Conservation (phyloP, 2,329 filamentous ascomycete species). For the Curvularia verruculosa region DNA sequence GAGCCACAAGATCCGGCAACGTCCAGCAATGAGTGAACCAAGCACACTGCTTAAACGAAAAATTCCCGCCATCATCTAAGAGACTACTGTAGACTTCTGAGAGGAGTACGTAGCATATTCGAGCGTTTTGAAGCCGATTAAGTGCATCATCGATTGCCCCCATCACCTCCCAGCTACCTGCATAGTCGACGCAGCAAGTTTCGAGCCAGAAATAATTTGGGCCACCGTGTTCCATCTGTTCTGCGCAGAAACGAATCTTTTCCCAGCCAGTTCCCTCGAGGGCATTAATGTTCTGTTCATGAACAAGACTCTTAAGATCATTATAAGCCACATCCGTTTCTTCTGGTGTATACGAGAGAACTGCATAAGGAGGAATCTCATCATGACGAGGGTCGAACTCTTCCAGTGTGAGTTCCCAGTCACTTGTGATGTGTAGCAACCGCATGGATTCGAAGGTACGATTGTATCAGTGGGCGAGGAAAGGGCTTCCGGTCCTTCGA, state of each 20-base stretch:
- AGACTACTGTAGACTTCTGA: too few species aligned
- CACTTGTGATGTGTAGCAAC: neutral
- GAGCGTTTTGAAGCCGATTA: too few species aligned
- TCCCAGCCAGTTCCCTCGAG: neutral
- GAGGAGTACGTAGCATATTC: too few species aligned
- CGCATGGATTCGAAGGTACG: neutral
- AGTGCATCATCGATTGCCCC: slow-evolving; percentile 8
- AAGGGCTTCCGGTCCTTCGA: neutral
- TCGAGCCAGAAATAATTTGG: neutral
- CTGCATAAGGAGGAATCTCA: neutral
- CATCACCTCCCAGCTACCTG: neutral
- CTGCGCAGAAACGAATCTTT: neutral
- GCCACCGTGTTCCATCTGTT: neutral
- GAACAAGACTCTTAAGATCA: neutral
- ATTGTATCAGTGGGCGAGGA: neutral
- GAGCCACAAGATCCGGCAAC: slow-evolving; percentile 25
- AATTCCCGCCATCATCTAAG: too few species aligned
- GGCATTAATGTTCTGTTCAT: neutral
- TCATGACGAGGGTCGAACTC: neutral
- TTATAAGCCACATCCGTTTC: neutral
- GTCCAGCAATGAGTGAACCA: slow-evolving; percentile 30
- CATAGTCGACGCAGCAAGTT: neutral
- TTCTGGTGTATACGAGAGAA: neutral
- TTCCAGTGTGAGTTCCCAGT: neutral
- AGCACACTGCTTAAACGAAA: too few species aligned